Percentiles rank a stretch among this genome's conserved stretches.
These are phyloP conservation scores for Leccinum solheimii DNA, from an alignment of 1,284 basidiomycete genomes.

Conservation along the genomic window DNA sequence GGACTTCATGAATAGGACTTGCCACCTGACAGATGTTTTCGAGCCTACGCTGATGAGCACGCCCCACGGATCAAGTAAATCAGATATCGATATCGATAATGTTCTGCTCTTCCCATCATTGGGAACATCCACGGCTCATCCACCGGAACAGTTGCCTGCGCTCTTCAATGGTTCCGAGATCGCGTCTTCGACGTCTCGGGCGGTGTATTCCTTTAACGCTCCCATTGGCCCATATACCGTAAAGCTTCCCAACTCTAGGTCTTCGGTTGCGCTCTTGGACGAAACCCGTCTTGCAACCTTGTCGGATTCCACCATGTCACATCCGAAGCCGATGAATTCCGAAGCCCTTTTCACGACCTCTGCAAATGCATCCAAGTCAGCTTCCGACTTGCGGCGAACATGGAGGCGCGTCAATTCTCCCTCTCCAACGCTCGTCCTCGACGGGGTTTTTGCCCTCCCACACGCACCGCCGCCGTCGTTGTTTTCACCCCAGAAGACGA, in stretches of 20 bases:
- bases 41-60: slow-evolving; percentile 23
- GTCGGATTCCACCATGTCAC: neutral
- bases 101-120: neutral
- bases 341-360: neutral
- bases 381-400: neutral
- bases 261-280: neutral
- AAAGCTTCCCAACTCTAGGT: slow-evolving; percentile 18
- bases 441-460: slow-evolving; percentile 26
- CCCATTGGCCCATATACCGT: slow-evolving; percentile 11
- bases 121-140: neutral
- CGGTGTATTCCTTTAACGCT: slow-evolving; percentile 6
- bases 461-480: neutral
- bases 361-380: neutral
- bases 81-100: neutral
- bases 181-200: slow-evolving; percentile 1
- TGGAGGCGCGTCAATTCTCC: slow-evolving; percentile 4
- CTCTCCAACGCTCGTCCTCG: slow-evolving; percentile 21
- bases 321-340: neutral
- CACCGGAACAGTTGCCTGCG: neutral
- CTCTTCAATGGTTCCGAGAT: neutral
- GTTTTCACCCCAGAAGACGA: neutral
- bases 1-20: neutral
- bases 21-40: slow-evolving; percentile 8
- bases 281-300: neutral
- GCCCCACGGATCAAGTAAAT: slow-evolving; percentile 7